A percentile compares a stretch with the other conserved stretches of the same genome.
These are phyloP conservation scores for Colletotrichum sp. DNA, from an alignment of 2,329 filamentous ascomycete genomes.

Conservation along the genomic window DNA sequence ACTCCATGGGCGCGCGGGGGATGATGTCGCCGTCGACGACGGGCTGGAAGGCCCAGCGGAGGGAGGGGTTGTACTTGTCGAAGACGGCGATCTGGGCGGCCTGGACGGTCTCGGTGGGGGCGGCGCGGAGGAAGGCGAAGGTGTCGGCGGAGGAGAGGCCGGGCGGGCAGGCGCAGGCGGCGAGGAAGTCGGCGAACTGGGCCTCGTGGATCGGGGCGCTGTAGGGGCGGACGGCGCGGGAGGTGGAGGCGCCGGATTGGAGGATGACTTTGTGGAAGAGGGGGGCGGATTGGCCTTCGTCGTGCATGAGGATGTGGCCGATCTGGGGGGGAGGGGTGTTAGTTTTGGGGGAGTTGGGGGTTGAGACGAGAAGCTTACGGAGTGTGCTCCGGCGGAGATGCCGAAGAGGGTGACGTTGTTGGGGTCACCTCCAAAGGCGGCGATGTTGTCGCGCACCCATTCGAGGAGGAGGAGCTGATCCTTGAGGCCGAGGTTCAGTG, in stretches of 20 bases:
- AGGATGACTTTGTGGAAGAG: constrained; percentile 60
- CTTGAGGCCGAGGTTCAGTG: constrained; percentile 68
- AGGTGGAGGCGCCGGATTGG: constrained; percentile 61
- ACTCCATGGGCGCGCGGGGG: constrained; percentile 58
- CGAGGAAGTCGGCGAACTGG: constrained; percentile 62
- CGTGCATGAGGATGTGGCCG: constrained; percentile 67
- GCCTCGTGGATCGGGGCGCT: constrained; percentile 61
- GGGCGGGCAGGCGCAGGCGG: constrained; percentile 53
- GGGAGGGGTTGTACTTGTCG: constrained; percentile 41
- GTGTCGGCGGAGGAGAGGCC: constrained; percentile 51
- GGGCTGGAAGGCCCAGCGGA: constrained; percentile 72
- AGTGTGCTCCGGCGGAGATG: constrained; percentile 66
- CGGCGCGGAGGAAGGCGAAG: constrained; percentile 53
- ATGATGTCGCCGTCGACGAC: constrained; percentile 69
- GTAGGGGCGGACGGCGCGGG: constrained; percentile 56
- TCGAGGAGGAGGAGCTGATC: constrained; percentile 65
- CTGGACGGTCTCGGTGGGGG: constrained; percentile 42
- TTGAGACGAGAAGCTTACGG: constrained; percentile 37
- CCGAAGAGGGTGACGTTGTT: constrained; percentile 66
- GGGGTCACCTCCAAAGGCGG: constrained; percentile 64
- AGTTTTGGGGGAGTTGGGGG: neutral
- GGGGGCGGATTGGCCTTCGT: constrained; percentile 35
- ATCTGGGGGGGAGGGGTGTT: constrained; percentile 45
- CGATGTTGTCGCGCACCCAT: constrained; percentile 67
- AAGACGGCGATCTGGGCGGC: constrained; percentile 49